phyloP scores from a whole-genome alignment of 2,329 filamentous ascomycete genomes.

The Cladosporium sphaerospermum region DNA sequence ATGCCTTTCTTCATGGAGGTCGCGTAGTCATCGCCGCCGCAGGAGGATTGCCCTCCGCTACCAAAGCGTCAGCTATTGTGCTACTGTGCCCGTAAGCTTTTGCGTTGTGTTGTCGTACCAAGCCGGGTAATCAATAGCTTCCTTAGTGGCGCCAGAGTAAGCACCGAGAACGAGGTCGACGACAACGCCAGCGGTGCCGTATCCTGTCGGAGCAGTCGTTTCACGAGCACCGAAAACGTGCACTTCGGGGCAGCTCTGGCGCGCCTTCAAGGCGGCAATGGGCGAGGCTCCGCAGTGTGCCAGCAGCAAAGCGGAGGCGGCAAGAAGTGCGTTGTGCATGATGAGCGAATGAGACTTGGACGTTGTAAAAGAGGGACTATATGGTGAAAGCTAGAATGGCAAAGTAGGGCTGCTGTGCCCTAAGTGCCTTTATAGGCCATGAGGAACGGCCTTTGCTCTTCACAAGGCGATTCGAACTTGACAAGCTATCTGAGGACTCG shows the following conservation, averaged over 20 bases:
- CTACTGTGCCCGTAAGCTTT: conserved; percentile 31
- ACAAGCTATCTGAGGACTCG: background rate
- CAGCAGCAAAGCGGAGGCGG: conserved; percentile 8
- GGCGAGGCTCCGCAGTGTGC: conserved; percentile 17
- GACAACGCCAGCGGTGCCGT: conserved; percentile 35
- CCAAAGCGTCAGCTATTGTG: conserved; percentile 18
- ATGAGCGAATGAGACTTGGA: background rate
- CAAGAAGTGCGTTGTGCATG: conserved; percentile 4
- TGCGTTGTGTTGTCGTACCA: conserved; percentile 49
- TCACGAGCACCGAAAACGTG: conserved; percentile 42
- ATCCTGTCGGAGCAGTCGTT: conserved; percentile 36
- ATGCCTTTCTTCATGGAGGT: conserved; percentile 41
- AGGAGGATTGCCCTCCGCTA: conserved; percentile 6
- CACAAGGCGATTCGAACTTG: background rate
- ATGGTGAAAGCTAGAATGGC: background rate
- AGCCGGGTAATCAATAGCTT: conserved; percentile 46
- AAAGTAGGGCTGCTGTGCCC: background rate
- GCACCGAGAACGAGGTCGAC: conserved; percentile 37
- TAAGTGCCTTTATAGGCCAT: background rate
- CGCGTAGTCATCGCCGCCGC: conserved; percentile 3
- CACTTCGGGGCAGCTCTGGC: conserved; percentile 33
- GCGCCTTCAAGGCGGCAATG: conserved; percentile 27
- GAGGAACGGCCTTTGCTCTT: background rate
- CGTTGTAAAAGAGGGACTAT: background rate
- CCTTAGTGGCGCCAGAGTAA: conserved; percentile 35